Conservation (phyloP, 202 grass and related monocot species). For the Zoysia matrella region DNA sequence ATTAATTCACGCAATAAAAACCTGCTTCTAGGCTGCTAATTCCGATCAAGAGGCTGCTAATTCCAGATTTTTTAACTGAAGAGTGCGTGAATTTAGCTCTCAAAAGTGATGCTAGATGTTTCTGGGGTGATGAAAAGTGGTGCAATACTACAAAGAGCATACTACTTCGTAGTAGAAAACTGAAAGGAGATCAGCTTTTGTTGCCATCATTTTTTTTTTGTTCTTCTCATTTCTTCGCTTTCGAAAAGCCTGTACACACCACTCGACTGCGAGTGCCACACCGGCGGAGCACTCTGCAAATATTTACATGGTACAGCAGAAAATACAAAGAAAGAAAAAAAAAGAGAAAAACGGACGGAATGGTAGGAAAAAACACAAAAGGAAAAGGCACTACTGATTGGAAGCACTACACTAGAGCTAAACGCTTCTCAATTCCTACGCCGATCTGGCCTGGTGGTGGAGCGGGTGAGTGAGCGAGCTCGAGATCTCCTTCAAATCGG, state of each 20-base stretch:
- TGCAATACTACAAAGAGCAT: neutral
- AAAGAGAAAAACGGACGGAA: neutral
- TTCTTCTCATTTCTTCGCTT: neutral
- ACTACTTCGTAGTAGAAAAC: neutral
- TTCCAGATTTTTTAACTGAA: neutral
- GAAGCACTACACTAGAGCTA: constrained; percentile 30
- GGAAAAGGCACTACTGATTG: constrained; percentile 8
- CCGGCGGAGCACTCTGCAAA: constrained; percentile 43
- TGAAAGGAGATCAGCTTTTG: neutral
- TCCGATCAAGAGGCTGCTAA: neutral
- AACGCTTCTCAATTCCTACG: constrained; percentile 22
- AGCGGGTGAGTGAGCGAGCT: neutral
- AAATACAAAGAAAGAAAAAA: neutral
- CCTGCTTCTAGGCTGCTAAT: neutral
- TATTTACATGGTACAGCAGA: constrained; percentile 53
- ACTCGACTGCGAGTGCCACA: constrained; percentile 34
- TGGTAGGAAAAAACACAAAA: neutral
- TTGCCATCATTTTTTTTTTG: constrained; percentile 5
- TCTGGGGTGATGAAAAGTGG: neutral
- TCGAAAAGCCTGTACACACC: constrained; percentile 41
- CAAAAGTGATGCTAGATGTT: neutral
- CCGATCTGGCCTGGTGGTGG: neutral
- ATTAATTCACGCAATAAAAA: neutral
- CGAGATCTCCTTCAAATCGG: constrained; percentile 38
- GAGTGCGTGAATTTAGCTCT: neutral